phyloP scores from a whole-genome alignment of 768 basidiomycete species.

The Rhizopogon roseolus region DNA sequence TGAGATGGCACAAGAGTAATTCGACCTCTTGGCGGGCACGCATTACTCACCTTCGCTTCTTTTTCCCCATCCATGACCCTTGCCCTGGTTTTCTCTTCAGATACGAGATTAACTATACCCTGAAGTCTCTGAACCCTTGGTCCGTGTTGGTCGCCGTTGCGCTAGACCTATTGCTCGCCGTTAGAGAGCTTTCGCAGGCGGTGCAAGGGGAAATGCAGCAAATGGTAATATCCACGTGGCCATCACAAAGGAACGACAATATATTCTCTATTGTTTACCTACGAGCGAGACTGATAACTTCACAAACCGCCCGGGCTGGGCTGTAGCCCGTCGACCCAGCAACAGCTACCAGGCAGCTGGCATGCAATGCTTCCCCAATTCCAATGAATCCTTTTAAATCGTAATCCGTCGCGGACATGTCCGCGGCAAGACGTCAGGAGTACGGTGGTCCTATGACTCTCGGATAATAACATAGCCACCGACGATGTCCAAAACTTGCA shows the following conservation, averaged over 20 bases:
- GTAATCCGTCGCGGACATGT: no score
- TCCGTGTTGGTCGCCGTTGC: neutral
- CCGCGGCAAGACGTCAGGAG: no score
- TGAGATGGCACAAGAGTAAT: neutral
- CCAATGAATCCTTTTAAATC: no score
- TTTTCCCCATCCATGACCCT: conserved; percentile 20
- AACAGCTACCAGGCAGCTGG: no score
- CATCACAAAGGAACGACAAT: no score
- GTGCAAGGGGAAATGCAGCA: neutral
- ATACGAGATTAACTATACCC: neutral
- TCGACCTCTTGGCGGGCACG: conserved; percentile 18
- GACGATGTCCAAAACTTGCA: conserved; percentile 60
- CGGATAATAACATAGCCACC: conserved; percentile 70
- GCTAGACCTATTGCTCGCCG: neutral
- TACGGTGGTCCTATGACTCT: neutral
- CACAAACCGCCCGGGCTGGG: no score
- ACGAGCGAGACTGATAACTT: no score
- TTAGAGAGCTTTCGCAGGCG: neutral
- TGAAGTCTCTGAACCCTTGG: neutral
- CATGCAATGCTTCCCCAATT: no score
- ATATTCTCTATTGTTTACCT: no score
- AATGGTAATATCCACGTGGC: no score
- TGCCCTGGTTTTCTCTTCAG: neutral
- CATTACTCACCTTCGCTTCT: conserved; percentile 24
- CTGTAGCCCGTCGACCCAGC: no score